phyloP scores from a whole-genome alignment of 2,329 filamentous ascomycete species.

The Talaromyces amestolkiae region DNA sequence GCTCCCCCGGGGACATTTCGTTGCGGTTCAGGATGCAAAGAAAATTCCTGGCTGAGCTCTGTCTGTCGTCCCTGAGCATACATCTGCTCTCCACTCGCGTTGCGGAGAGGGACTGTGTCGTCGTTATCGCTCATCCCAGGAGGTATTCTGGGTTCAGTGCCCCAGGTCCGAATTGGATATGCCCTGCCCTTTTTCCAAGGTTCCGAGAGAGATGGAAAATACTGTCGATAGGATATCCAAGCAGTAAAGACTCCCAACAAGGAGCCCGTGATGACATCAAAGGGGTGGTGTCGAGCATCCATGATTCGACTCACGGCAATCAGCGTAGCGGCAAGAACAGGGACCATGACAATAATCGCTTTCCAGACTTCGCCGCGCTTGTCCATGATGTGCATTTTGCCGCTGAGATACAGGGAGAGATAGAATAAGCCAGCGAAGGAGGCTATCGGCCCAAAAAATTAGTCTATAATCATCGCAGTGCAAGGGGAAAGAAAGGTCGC shows the following conservation, averaged over 20 bases:
- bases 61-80: slow-evolving; percentile 13
- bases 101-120: slow-evolving; percentile 31
- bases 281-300: slow-evolving; percentile 61
- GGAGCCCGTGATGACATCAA: slow-evolving; percentile 58
- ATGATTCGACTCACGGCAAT: slow-evolving; percentile 59
- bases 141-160: slow-evolving; percentile 41
- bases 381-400: slow-evolving; percentile 59
- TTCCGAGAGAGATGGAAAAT: slow-evolving; percentile 57
- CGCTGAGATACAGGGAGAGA: slow-evolving; percentile 59
- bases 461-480: slow-evolving; percentile 7
- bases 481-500: slow-evolving; percentile 28
- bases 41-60: slow-evolving; percentile 5
- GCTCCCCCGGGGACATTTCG: slow-evolving; percentile 13
- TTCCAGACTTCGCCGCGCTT: slow-evolving; percentile 62
- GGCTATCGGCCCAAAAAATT: slow-evolving; percentile 38
- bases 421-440: slow-evolving; percentile 60
- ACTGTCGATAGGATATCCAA: slow-evolving; percentile 56
- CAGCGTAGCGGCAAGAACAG: slow-evolving; percentile 53
- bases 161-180: slow-evolving; percentile 59
- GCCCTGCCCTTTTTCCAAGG: slow-evolving; percentile 59
- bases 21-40: slow-evolving; percentile 24
- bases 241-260: slow-evolving; percentile 53
- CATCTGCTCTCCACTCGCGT: slow-evolving; percentile 31
- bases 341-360: slow-evolving; percentile 53
- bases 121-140: slow-evolving; percentile 24